Evolutionary conservation across 2,329 filamentous ascomycete genomes (phyloP).

Genomic region (Colletotrichum sublineola): DNA sequence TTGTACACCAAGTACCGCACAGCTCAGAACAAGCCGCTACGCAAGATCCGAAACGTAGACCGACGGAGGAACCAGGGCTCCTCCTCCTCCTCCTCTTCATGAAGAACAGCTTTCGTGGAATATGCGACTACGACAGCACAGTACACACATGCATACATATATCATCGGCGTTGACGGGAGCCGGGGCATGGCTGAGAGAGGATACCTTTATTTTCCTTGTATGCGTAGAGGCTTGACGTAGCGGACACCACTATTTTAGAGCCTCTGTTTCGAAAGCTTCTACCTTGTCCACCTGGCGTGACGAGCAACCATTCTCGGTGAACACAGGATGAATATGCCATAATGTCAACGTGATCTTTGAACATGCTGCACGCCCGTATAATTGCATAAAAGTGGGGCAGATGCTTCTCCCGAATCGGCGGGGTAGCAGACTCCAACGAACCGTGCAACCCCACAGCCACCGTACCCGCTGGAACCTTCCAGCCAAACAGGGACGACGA

Average conservation of each 20-base stretch:
- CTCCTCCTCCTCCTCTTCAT: slow-evolving; percentile 3
- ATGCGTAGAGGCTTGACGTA: background rate
- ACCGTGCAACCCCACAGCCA: slow-evolving; percentile 29
- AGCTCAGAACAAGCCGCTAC: slow-evolving; percentile 67
- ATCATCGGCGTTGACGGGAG: slow-evolving; percentile 22
- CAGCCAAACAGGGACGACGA: slow-evolving; percentile 35
- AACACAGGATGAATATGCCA: background rate
- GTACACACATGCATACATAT: slow-evolving; percentile 24
- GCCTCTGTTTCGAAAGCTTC: background rate
- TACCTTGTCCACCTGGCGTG: background rate
- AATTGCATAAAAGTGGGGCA: background rate
- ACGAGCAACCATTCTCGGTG: background rate
- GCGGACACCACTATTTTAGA: background rate
- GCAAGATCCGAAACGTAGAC: slow-evolving; percentile 67
- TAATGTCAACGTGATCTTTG: background rate
- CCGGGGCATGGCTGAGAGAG: slow-evolving; percentile 5
- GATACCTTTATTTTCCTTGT: slow-evolving; percentile 20
- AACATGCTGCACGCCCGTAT: background rate
- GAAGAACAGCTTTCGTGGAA: background rate
- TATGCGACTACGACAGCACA: background rate
- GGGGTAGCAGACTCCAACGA: slow-evolving; percentile 25
- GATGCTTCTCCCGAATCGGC: slow-evolving; percentile 22
- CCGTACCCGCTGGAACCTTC: slow-evolving; percentile 40
- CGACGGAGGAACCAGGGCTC: slow-evolving; percentile 56
- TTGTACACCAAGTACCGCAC: slow-evolving; percentile 75